phyloP scores from a whole-genome alignment of 2,329 filamentous ascomycete genomes.

The Elsinoe perseae region DNA sequence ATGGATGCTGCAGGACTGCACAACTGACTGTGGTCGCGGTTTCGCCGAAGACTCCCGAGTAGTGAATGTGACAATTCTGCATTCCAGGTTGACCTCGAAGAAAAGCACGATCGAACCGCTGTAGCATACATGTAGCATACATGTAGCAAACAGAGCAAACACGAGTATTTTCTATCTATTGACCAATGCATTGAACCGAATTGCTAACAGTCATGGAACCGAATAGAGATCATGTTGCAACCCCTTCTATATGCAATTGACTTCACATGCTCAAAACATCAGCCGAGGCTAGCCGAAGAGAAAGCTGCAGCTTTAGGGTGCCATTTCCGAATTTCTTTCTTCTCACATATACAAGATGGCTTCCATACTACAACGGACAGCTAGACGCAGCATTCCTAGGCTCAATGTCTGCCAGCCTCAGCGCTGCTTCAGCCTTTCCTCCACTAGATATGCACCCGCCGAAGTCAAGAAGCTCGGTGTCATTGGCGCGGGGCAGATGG shows the following conservation, averaged over 20 bases:
- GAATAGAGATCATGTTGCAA: no score
- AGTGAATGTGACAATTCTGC: not conserved
- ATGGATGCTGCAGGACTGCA: no score
- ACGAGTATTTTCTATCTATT: no score
- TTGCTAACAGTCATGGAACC: no score
- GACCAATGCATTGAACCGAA: no score
- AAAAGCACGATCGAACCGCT: no score
- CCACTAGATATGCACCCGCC: slow-evolving; percentile 40
- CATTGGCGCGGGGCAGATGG: slow-evolving; percentile 93
- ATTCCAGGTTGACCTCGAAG: no score
- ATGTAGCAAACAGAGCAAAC: no score
- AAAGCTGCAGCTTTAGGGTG: not conserved
- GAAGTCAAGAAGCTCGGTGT: slow-evolving; percentile 85
- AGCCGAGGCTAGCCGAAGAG: slow-evolving; percentile 1
- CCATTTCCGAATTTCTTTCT: not conserved
- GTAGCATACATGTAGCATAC: no score
- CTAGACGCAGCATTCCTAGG: slow-evolving; percentile 9
- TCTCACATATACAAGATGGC: slow-evolving; percentile 10
- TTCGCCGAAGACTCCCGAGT: not conserved
- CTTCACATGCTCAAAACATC: slow-evolving; percentile 4
- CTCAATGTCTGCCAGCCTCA: slow-evolving; percentile 23
- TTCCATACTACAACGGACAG: not conserved
- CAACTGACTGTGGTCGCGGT: not conserved
- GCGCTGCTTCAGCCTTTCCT: slow-evolving; percentile 60
- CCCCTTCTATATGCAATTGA: no score